These are phyloP conservation scores for Xanthoconium separans DNA, from an alignment of 1,284 basidiomycete species.

Conservation along the genomic window DNA sequence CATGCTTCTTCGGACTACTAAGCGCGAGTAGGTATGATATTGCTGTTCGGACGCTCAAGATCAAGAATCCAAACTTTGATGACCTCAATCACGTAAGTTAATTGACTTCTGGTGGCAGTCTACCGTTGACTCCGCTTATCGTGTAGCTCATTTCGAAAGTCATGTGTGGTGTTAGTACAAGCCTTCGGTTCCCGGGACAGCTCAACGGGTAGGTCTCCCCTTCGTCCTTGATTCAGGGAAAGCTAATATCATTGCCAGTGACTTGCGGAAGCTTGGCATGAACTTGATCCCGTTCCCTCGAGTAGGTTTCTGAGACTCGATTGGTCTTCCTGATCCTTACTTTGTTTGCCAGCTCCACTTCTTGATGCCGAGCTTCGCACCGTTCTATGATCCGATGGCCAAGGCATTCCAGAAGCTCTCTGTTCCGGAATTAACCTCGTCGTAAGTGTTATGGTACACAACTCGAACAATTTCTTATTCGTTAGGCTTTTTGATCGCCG, in stretches of 20 bases:
- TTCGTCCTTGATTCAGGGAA: neutral
- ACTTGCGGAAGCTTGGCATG: slow-evolving; percentile 90
- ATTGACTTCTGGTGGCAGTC: slow-evolving; percentile 13
- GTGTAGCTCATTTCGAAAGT: slow-evolving; percentile 73
- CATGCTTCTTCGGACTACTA: neutral
- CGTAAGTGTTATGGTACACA: slow-evolving; percentile 40
- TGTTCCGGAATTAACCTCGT: slow-evolving; percentile 67
- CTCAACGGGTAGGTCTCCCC: slow-evolving; percentile 68
- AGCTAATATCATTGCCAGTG: slow-evolving; percentile 45
- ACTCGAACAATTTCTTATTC: slow-evolving; percentile 1
- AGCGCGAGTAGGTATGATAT: slow-evolving; percentile 70
- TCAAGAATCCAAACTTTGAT: slow-evolving; percentile 67
- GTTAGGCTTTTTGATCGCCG: slow-evolving; percentile 75
- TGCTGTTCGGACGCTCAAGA: slow-evolving; percentile 72
- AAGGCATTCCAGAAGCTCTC: slow-evolving; percentile 63
- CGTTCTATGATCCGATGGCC: slow-evolving; percentile 66
- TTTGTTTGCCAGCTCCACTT: slow-evolving; percentile 69
- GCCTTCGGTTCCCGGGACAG: slow-evolving; percentile 91
- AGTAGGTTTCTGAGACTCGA: slow-evolving; percentile 39
- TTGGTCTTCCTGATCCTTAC: neutral
- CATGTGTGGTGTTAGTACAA: slow-evolving; percentile 90
- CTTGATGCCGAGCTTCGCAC: slow-evolving; percentile 87
- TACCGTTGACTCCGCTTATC: neutral
- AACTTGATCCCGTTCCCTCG: slow-evolving; percentile 94
- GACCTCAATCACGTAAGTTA: slow-evolving; percentile 75